Evolutionary conservation across 257 asterid genomes (phyloP).

Genomic region (Eucommia ulmoides): DNA sequence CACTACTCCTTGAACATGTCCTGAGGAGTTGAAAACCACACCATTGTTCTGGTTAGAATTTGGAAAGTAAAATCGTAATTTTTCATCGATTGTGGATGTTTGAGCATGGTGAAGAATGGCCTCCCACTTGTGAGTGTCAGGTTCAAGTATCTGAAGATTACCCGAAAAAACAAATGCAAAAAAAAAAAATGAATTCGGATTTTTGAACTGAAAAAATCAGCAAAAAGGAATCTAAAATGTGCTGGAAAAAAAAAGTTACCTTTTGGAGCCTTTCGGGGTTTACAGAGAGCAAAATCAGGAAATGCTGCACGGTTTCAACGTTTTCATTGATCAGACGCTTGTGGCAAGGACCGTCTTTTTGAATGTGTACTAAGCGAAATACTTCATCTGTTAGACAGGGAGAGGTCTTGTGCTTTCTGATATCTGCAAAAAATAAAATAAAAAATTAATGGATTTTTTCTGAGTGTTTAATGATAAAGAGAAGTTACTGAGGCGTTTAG

Average conservation of each 20-base stretch:
- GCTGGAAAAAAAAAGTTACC: constrained; percentile 17
- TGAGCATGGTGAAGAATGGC: constrained; percentile 61
- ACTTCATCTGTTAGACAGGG: constrained; percentile 35
- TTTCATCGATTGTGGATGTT: constrained; percentile 65
- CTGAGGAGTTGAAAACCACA: constrained; percentile 61
- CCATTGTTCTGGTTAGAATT: constrained; percentile 34
- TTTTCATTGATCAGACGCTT: constrained; percentile 13
- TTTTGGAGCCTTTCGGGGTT: constrained; percentile 28
- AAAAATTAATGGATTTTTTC: too few relatives aligned
- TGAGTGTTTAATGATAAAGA: too few relatives aligned
- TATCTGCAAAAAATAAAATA: constrained; percentile 28
- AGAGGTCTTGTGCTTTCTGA: constrained; percentile 29
- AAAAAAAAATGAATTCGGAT: background rate
- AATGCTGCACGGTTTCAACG: constrained; percentile 35
- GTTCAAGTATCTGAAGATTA: too few relatives aligned
- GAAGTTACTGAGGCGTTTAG: constrained; percentile 1
- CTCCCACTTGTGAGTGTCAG: constrained; percentile 70
- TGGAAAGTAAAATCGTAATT: constrained; percentile 38
- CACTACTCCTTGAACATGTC: constrained; percentile 59
- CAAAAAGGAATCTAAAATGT: background rate
- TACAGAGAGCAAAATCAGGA: constrained; percentile 29
- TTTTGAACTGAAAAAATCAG: background rate
- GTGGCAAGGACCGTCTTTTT: constrained; percentile 13
- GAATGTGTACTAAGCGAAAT: constrained; percentile 21
- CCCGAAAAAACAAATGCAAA: background rate